Base-by-base conservation (phyloP, 75 land plant species). In the Ceratopteris richardii region DNA sequence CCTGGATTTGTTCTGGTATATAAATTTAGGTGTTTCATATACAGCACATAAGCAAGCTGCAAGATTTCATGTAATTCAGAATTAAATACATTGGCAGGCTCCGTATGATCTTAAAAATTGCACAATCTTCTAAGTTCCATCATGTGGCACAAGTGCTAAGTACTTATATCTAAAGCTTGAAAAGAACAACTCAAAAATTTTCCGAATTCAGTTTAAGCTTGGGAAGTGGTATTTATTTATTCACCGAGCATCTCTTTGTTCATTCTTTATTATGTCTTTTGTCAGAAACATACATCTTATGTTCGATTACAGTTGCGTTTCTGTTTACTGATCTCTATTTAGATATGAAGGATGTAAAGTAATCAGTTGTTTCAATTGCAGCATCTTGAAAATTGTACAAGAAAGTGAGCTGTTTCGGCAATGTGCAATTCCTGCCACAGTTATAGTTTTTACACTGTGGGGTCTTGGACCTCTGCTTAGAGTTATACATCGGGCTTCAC, bases 391-490 rank as follows among this genome's bases (percentile, higher is more conserved):
- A 19, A 55, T 70, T 51, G 33, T 75, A 29, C 55, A 39, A 1
- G 68, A 61, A 51, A 85, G 57, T 19, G 77, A 87, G 31, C 10
- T 82, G 27, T 46, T 76, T 18, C 56, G 63, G 12, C 60, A 68
- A 29, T 60, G 84, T 66, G 71, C 77, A 40, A 77, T 92, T 20
- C 89, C 90, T 41, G 72, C 69, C 41, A 78, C 82, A 44, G 41
- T 88, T 17, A 70, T 92, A 62, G 61, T 57, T 33, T 92, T 85
- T 85, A 71, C 95, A 44, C 50, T 74, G 24, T 92, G 80, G 84
- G 95, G 84, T 40, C 68, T 92, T 44, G 76, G 57, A 29, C 98
- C 98, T 46, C 60, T 76, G 1, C 30, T 82, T 46, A 79, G 80
- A n/a, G 23, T 65, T 22, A 17, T 76, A 42, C 82, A 80, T 25